These are phyloP conservation scores for Bipolaris cookei DNA, from an alignment of 2,329 filamentous ascomycete species.

Conservation along the genomic window DNA sequence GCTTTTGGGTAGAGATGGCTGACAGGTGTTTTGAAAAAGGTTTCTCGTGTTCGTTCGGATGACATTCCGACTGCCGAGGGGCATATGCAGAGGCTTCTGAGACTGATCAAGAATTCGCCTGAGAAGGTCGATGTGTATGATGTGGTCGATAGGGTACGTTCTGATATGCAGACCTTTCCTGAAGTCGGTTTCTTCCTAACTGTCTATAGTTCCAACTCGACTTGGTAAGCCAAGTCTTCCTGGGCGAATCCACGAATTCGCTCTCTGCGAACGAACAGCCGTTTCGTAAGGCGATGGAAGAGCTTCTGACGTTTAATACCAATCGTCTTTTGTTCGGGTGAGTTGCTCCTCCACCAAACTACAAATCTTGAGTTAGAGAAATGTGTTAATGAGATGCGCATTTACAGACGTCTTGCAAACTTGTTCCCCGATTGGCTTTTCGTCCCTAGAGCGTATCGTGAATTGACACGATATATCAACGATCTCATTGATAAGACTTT, in stretches of 20 bases:
- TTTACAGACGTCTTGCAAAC: conserved; percentile 4
- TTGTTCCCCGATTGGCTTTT: conserved; percentile 11
- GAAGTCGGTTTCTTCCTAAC: neutral
- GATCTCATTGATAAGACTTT: conserved; percentile 8
- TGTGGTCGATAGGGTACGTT: conserved; percentile 4
- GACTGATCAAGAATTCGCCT: conserved; percentile 1
- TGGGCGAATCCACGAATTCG: conserved; percentile 11
- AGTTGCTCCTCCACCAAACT: no score
- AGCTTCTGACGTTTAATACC: conserved; percentile 11
- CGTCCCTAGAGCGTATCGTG: conserved; percentile 3
- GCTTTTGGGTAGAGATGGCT: neutral
- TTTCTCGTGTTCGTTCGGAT: conserved; percentile 9
- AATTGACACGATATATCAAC: conserved; percentile 4
- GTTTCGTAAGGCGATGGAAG: conserved; percentile 11
- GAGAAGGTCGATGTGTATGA: conserved; percentile 7
- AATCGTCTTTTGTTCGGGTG: conserved; percentile 10
- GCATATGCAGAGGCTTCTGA: conserved; percentile 8
- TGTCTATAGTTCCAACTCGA: conserved; percentile 7
- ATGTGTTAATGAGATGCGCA: neutral
- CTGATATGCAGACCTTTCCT: neutral
- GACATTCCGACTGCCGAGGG: conserved; percentile 7
- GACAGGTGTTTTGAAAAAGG: neutral
- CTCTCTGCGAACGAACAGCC: conserved; percentile 11
- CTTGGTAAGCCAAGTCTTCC: conserved; percentile 7
- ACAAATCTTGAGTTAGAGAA: neutral